Percentiles rank a stretch among this genome's conserved stretches.
These are phyloP conservation scores for Rhynchosporium secalis DNA, from an alignment of 2,329 filamentous ascomycete species.

Conservation along the genomic window DNA sequence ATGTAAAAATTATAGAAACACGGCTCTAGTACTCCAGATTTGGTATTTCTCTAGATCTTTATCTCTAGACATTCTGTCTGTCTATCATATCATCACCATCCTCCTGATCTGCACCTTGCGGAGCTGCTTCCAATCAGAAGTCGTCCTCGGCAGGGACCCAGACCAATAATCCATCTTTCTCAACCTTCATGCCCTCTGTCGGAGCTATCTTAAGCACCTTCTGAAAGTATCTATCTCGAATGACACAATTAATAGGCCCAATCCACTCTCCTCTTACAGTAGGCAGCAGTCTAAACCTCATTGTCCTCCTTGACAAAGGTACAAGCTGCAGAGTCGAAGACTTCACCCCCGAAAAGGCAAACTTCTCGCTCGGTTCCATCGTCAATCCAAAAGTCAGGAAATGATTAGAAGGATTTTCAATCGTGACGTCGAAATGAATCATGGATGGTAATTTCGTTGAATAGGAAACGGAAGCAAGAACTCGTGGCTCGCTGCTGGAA, in stretches of 20 bases:
- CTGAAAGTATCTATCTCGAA: conserved; percentile 90
- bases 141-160: conserved; percentile 55
- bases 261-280: conserved; percentile 67
- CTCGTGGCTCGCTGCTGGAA: conserved; percentile 81
- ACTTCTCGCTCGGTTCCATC: conserved; percentile 91
- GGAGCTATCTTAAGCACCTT: conserved; percentile 81
- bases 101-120: neutral
- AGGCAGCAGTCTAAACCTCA: conserved; percentile 75
- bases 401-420: conserved; percentile 94
- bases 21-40: neutral
- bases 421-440: conserved; percentile 60
- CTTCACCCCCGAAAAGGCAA: conserved; percentile 91
- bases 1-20: conserved; percentile 15
- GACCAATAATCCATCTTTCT: conserved; percentile 63
- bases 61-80: neutral
- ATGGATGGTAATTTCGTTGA: conserved; percentile 39
- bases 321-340: conserved; percentile 76
- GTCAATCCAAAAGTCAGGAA: conserved; percentile 89
- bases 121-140: conserved; percentile 6
- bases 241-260: conserved; percentile 65
- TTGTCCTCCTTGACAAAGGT: conserved; percentile 72
- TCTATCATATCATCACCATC: conserved; percentile 15
- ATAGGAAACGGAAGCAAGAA: conserved; percentile 58
- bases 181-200: conserved; percentile 68
- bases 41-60: neutral